Evolutionary conservation across 495 filamentous ascomycete species (phyloP).

Genomic region (Aspergillus nidulans): DNA sequence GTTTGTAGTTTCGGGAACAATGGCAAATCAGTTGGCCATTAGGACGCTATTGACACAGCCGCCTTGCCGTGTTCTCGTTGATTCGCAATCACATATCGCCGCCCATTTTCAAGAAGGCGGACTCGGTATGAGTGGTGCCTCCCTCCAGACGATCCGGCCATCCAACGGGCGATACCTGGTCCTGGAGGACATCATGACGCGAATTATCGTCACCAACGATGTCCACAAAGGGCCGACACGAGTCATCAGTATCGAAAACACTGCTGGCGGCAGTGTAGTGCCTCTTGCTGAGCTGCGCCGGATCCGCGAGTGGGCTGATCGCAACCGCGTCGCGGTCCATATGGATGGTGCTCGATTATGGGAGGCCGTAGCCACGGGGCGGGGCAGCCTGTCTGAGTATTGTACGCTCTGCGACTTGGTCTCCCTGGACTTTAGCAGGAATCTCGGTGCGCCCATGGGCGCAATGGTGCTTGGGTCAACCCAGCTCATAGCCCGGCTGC

Average conservation of each 20-base stretch:
- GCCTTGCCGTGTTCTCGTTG: background rate
- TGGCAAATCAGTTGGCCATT: background rate
- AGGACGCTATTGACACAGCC: background rate
- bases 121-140: background rate
- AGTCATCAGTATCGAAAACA: constrained; percentile 1
- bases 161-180: constrained; percentile 1
- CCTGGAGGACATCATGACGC: background rate
- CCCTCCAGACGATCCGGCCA: background rate
- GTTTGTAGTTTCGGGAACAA: background rate
- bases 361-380: background rate
- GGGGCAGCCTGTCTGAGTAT: background rate
- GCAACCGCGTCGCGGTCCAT: background rate
- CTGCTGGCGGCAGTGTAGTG: background rate
- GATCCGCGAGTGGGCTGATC: background rate
- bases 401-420: background rate
- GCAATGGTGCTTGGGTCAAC: background rate
- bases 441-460: constrained; percentile 1
- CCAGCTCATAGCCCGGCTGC: background rate
- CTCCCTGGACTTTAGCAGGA: background rate
- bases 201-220: background rate
- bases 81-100: background rate
- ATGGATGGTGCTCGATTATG: constrained; percentile 1
- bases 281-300: background rate
- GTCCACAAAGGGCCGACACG: background rate
- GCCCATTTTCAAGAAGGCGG: background rate